Evolutionary conservation across 768 basidiomycete species (phyloP).

Genomic region (Russula emetica): DNA sequence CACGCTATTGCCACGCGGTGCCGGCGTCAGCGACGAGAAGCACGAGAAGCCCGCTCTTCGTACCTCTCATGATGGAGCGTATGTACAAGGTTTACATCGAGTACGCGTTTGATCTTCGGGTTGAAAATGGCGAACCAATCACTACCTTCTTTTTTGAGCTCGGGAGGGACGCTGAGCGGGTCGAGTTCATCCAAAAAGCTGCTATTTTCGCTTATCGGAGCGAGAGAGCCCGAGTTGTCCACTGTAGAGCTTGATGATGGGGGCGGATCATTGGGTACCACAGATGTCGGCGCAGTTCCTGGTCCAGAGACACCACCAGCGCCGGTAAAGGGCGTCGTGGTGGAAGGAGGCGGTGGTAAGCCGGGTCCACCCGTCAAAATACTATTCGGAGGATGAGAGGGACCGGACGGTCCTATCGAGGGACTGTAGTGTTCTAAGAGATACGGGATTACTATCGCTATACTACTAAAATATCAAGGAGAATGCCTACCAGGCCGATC

Average conservation of each 20-base stretch:
- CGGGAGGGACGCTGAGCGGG: conserved; percentile 45
- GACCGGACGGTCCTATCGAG: conserved; percentile 23
- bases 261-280: conserved; percentile 8
- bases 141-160: conserved; percentile 65
- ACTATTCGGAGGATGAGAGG: conserved; percentile 21
- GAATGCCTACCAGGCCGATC: conserved; percentile 27
- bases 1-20: conserved; percentile 42
- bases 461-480: background rate
- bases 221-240: conserved; percentile 20
- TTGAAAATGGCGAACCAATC: conserved; percentile 93
- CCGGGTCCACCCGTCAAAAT: conserved; percentile 27
- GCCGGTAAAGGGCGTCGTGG: conserved; percentile 26
- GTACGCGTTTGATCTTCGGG: conserved; percentile 66
- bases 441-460: conserved; percentile 13
- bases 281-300: conserved; percentile 21
- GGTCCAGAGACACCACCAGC: conserved; percentile 23
- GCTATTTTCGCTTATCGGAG: conserved; percentile 26
- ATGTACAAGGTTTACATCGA: conserved; percentile 79
- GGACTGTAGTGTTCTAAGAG: conserved; percentile 27
- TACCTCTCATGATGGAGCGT: conserved; percentile 90
- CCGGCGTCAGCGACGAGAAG: conserved; percentile 5
- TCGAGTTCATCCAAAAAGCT: conserved; percentile 49
- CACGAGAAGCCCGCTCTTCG: conserved; percentile 25
- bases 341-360: conserved; percentile 27
- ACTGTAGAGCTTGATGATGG: background rate